Evolutionary conservation across 140 eudicot species (phyloP).

Genomic region (Anethum foeniculum): DNA sequence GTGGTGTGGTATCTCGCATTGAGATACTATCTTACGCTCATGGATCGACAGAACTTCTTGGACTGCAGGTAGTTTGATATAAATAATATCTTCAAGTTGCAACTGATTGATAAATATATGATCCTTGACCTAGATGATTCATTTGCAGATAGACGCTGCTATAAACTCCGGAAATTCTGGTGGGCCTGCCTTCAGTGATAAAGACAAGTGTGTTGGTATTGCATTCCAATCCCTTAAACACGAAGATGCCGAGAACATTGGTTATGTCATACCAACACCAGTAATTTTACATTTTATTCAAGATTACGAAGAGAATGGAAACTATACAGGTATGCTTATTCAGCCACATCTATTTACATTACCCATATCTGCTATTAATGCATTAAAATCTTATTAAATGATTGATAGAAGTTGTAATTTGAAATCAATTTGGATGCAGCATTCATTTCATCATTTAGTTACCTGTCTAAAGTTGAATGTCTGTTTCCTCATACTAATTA

Average conservation of each 20-base stretch:
- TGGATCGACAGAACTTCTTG: constrained; percentile 71
- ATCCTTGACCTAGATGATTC: constrained; percentile 7
- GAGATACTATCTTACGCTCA: constrained; percentile 66
- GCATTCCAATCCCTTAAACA: constrained; percentile 75
- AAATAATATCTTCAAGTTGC: not conserved
- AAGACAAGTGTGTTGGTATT: constrained; percentile 65
- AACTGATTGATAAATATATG: constrained; percentile 2
- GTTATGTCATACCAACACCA: constrained; percentile 71
- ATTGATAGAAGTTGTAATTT: not conserved
- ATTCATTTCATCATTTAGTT: not conserved
- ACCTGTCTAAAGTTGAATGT: not conserved
- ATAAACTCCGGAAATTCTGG: constrained; percentile 74
- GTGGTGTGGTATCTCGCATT: constrained; percentile 75
- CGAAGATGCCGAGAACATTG: constrained; percentile 72
- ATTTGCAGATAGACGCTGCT: constrained; percentile 64
- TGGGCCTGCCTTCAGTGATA: constrained; percentile 64
- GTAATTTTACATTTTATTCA: constrained; percentile 55
- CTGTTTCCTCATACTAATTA: not conserved
- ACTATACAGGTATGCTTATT: constrained; percentile 43
- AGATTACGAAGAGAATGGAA: constrained; percentile 61
- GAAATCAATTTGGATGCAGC: not conserved
- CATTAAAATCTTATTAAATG: not conserved
- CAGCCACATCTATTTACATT: not conserved
- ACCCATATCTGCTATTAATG: not conserved
- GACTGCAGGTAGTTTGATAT: constrained; percentile 38